Evolutionary conservation across 345 rosid species (phyloP), one percentile per base, ranked within the genome.

Genomic region (Lepidium africanum): DNA sequence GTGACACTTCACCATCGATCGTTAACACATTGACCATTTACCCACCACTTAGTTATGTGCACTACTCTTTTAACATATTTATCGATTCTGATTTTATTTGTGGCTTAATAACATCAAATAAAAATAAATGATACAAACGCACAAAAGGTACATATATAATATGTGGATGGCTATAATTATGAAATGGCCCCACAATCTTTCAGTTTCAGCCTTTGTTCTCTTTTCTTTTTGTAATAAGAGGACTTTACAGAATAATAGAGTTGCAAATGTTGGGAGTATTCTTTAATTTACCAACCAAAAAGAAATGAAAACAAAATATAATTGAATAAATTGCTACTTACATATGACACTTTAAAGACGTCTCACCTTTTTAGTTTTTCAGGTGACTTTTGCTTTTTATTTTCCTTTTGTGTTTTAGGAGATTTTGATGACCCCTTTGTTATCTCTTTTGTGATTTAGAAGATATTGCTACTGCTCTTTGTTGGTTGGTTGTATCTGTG

Each of bases 361-460:
- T 74, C 43, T 74, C 62, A 66, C 63, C 50, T 53, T 67, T 74
- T 67, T 25, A 47, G 25, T 51, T 48, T 67, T 66, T 32, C 69
- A 60, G 73, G 73, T 60, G 63, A 74, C 51, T 19, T 54, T 71
- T 52, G 60, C 40, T 30, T 58, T 45, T 60, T 40, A 25, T 25
- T 38, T 39, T 57, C 36, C 43, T 73, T 73, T 73, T 45, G 53
- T 32, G 53, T 32, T 65, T 66, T 11, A 60, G 57, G 59, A 67
- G 69, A 74, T 68, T 23, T 59, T 54, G 46, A 16, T 61, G 78
- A 74, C 74, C 78, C 73, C 14, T 61, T 53, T 1, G 27, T 59
- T 53, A 61, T 63, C 48, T 6, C 69, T 74, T 74, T 74, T 74
- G 78, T 60, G 69, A 60, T 68, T 68, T n/a, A 61, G 74, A 74